phyloP scores from a whole-genome alignment of 2,329 filamentous ascomycete species.

The Colletotrichum cereale region DNA sequence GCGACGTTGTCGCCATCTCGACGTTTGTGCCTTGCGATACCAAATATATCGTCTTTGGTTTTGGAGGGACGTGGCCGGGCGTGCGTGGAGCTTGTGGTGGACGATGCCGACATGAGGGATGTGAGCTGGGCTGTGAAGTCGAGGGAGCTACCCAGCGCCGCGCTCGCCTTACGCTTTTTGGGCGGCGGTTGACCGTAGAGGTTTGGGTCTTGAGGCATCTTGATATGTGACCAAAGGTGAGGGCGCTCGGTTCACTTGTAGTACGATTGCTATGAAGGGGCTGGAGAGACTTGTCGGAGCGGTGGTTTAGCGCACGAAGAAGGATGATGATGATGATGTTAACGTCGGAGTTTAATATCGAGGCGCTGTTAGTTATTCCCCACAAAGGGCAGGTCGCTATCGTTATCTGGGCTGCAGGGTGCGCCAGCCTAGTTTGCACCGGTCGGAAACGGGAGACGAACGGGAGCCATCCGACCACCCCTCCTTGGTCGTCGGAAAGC shows the following conservation, averaged over 20 bases:
- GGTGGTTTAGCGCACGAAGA: no score
- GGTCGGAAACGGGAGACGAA: neutral
- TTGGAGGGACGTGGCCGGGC: conserved; percentile 65
- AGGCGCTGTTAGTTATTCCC: neutral
- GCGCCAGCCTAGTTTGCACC: neutral
- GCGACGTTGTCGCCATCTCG: conserved; percentile 66
- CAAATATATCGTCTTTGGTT: conserved; percentile 78
- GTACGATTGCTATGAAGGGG: neutral
- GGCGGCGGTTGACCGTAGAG: conserved; percentile 82
- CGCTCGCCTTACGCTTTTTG: conserved; percentile 77
- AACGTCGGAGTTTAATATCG: neutral
- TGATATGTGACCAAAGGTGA: conserved; percentile 11
- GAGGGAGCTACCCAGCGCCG: conserved; percentile 78
- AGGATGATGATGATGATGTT: neutral
- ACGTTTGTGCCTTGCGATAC: conserved; percentile 55
- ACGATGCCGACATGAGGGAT: conserved; percentile 73
- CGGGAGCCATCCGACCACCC: neutral
- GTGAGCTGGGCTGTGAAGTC: conserved; percentile 91
- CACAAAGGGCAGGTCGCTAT: neutral
- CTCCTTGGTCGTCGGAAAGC: neutral
- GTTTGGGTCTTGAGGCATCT: conserved; percentile 74
- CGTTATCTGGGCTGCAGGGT: conserved; percentile 4
- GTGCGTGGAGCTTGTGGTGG: conserved; percentile 56
- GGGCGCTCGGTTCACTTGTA: neutral
- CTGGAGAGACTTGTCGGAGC: no score